Percentiles rank a stretch among this genome's conserved stretches.
These are phyloP conservation scores for Trametes versicolor DNA, from an alignment of 1,284 basidiomycete species.

Conservation along the genomic window DNA sequence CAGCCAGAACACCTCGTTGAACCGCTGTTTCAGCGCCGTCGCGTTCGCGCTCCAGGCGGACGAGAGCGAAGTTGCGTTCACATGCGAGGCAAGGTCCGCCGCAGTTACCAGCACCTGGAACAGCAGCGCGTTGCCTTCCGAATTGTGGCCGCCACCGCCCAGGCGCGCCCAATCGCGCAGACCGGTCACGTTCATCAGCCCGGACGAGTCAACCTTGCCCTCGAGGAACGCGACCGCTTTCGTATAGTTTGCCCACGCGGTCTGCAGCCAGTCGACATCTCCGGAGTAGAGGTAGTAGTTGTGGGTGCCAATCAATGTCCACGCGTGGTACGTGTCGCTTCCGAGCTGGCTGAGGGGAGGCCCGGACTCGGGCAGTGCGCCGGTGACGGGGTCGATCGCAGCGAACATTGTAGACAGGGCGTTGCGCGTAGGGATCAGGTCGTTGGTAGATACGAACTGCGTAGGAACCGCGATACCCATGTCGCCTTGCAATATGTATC, in stretches of 20 bases:
- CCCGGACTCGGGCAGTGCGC: conserved; percentile 65
- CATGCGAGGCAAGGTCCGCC: conserved; percentile 54
- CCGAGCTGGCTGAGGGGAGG: conserved; percentile 64
- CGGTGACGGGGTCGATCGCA: conserved; percentile 58
- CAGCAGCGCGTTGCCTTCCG: conserved; percentile 58
- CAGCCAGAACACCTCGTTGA: conserved; percentile 57
- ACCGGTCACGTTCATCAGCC: conserved; percentile 58
- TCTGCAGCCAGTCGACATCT: conserved; percentile 53
- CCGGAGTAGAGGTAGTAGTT: conserved; percentile 59
- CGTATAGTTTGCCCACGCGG: conserved; percentile 62
- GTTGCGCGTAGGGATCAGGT: conserved; percentile 63
- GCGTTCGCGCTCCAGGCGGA: conserved; percentile 52
- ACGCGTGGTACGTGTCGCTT: conserved; percentile 54
- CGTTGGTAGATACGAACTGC: conserved; percentile 68
- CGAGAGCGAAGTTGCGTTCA: conserved; percentile 49
- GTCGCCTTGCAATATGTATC: conserved; percentile 49
- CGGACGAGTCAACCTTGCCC: conserved; percentile 54
- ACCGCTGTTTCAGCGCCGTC: conserved; percentile 51
- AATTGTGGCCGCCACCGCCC: conserved; percentile 57
- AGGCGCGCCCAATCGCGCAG: conserved; percentile 61
- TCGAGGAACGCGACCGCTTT: conserved; percentile 56
- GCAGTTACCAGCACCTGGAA: conserved; percentile 60
- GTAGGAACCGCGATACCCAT: conserved; percentile 73
- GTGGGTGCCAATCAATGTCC: conserved; percentile 58
- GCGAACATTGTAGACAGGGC: conserved; percentile 69